These are phyloP conservation scores for Schizosaccharomyces octosporus DNA, from an alignment of 805 yeast species.

Conservation along the genomic window DNA sequence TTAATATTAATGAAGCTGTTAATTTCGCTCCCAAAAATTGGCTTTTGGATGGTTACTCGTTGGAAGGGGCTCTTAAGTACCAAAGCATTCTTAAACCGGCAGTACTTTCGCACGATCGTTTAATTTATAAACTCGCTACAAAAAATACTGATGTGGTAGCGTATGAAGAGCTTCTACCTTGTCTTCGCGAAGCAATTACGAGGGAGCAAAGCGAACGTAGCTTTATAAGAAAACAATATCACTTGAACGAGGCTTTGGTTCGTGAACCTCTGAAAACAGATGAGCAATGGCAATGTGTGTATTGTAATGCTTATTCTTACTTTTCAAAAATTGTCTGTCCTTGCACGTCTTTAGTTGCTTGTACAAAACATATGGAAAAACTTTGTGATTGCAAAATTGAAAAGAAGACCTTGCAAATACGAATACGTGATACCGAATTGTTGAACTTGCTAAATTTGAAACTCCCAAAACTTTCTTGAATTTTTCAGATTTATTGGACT, in stretches of 20 bases:
- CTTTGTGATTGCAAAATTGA: neutral
- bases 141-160: neutral
- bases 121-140: neutral
- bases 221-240: neutral
- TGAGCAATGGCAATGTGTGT: neutral
- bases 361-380: neutral
- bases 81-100: neutral
- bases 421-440: neutral
- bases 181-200: neutral
- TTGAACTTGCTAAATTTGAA: neutral
- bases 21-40: slow-evolving; percentile 19
- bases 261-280: neutral
- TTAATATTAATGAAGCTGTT: slow-evolving; percentile 26
- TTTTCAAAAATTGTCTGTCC: neutral
- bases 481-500: neutral
- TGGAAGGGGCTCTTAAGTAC: slow-evolving; percentile 8
- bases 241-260: neutral
- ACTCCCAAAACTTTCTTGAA: neutral
- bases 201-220: neutral
- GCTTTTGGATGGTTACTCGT: slow-evolving; percentile 13
- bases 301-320: neutral
- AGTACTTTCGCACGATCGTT: neutral
- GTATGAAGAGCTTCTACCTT: neutral
- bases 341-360: neutral
- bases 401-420: neutral